These are phyloP conservation scores for Penicillium macrosclerotiorum DNA, from an alignment of 495 filamentous ascomycete genomes.

Conservation along the genomic window DNA sequence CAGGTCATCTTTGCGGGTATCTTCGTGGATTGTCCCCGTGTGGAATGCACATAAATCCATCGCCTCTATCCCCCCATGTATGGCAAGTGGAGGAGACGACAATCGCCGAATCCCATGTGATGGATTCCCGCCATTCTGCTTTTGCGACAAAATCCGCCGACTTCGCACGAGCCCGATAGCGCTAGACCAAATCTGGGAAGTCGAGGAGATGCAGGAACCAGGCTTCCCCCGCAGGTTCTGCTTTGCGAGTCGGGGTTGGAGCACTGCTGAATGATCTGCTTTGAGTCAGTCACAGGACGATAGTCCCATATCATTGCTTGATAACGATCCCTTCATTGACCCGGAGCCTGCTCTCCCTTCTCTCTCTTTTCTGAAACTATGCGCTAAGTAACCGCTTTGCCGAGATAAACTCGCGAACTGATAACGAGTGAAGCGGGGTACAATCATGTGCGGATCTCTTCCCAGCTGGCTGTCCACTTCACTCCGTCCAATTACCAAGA, in stretches of 20 bases:
- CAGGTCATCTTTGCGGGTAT: no score
- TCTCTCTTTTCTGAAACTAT: neutral
- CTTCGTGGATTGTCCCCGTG: no score
- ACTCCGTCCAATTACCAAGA: no score
- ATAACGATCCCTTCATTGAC: neutral
- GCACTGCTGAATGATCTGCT: no score
- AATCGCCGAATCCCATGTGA: no score
- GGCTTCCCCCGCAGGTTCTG: no score
- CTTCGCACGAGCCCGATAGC: constrained; percentile 3
- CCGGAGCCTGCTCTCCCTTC: neutral
- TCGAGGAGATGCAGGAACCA: constrained; percentile 12
- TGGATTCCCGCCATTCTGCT: neutral
- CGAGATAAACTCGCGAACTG: neutral
- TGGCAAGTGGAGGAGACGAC: no score
- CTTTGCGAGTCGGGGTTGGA: no score
- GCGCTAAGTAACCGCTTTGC: neutral
- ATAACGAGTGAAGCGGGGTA: constrained; percentile 2
- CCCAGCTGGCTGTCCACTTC: no score
- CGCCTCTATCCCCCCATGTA: no score
- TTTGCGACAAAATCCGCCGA: neutral
- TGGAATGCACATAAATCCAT: no score
- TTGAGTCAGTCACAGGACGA: no score
- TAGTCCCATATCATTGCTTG: neutral
- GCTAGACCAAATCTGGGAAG: constrained; percentile 9
- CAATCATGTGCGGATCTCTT: neutral